These are phyloP conservation scores for Loxodes magnus DNA, from an alignment of 73 alveolate genomes.

Conservation along the genomic window DNA sequence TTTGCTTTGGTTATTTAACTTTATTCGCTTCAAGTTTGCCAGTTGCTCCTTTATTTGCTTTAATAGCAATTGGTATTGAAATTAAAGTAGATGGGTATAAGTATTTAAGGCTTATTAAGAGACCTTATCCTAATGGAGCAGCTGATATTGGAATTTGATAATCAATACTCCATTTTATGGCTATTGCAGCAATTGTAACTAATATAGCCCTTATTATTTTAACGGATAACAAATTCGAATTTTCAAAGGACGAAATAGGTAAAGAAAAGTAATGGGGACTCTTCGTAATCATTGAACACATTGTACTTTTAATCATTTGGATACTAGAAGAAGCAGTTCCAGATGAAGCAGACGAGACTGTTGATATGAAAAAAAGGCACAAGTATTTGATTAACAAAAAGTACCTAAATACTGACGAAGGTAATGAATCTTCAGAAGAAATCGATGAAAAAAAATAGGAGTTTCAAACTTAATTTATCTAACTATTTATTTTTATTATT, in stretches of 20 bases:
- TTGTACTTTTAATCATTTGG: too few relatives aligned
- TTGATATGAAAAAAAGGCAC: too few relatives aligned
- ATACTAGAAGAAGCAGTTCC: too few relatives aligned
- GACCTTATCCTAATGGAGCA: slow-evolving; percentile 46
- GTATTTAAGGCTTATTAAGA: slow-evolving; percentile 18
- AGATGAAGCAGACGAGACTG: too few relatives aligned
- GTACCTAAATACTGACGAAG: too few relatives aligned
- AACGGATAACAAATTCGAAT: neutral
- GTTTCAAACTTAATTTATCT: too few relatives aligned
- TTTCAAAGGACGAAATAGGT: neutral
- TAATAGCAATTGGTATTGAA: slow-evolving; percentile 13
- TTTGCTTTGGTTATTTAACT: slow-evolving; percentile 24
- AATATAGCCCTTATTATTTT: slow-evolving; percentile 22
- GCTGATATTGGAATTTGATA: slow-evolving; percentile 34
- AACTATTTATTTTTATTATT: too few relatives aligned
- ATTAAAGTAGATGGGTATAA: slow-evolving; percentile 28
- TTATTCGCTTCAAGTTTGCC: slow-evolving; percentile 40
- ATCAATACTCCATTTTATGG: slow-evolving; percentile 17
- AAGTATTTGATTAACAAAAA: too few relatives aligned
- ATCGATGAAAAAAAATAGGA: too few relatives aligned
- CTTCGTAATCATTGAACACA: slow-evolving; percentile 3
- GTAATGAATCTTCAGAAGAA: too few relatives aligned
- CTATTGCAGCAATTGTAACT: slow-evolving; percentile 28
- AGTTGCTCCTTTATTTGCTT: slow-evolving; percentile 23
- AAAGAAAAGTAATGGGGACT: neutral